Base-by-base conservation (phyloP, 208 protist species). In the Leishmania tropica region DNA sequence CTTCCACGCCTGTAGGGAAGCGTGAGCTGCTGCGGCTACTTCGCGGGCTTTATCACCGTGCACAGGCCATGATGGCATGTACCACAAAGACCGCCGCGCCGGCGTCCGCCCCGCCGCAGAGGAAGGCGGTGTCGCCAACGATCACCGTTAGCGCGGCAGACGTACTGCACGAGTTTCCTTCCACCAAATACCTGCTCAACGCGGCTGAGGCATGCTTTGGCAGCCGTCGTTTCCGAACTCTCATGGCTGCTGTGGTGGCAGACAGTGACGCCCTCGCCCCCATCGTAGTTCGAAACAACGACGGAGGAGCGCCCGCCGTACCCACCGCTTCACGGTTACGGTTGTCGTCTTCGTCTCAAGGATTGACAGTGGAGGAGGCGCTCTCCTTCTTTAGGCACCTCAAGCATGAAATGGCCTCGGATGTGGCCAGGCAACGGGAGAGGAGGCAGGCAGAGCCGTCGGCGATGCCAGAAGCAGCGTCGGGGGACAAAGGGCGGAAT, bases 331-430 rank as follows among this genome's bases (percentile, higher is more conserved):
- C 75, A 24, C 35, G 8, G 37, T 58, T 56, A 35, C 75, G 35
- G 51, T 40, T 40, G 73, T 45, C 48, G 75, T 31, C 31, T 40
- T 17, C 35, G 40, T 58, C 47, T 21, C 47, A 42, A 64, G 51
- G n/a, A 8, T 65, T 86, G 28, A 80, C 83, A 35, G 7, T 86
- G 21, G 78, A 75, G 28, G 83, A 86, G 73, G 75, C 78, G 2
- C 70, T 81, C 10, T 53, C 64, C 15, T 81, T 64, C 53, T 8
- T 82, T 11, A 72, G 79, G 31, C 54, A 65, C 42, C 73, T 86
- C 24, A 86, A 80, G 60, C 65, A 35, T 54, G 75, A 58, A 10
- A 37, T 60, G 8, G n/a, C 75, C 0, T 54, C 83, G 40, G 54
- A 56, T 47, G 28, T 68, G 5, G 37, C 71, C 35, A 68, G 4